phyloP scores from a whole-genome alignment of 2,329 filamentous ascomycete species.

The Penicillium olsonii region DNA sequence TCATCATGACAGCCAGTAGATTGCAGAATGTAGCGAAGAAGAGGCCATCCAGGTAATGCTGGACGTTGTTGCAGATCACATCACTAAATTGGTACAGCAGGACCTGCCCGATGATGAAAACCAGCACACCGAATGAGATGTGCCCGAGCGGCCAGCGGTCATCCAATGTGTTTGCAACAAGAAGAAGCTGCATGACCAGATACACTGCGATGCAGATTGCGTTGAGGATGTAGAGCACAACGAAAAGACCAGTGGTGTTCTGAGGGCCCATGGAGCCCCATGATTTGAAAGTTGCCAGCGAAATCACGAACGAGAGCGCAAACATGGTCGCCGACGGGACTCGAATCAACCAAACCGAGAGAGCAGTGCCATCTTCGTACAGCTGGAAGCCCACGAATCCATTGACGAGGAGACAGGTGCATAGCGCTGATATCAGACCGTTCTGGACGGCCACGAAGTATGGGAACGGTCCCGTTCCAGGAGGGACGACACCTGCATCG shows the following conservation, averaged over 20 bases:
- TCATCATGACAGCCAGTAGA: conserved; percentile 95
- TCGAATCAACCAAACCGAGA: conserved; percentile 91
- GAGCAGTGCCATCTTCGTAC: conserved; percentile 91
- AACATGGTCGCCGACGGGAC: conserved; percentile 79
- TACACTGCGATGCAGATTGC: conserved; percentile 85
- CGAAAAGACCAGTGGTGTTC: conserved; percentile 85
- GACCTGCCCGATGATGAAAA: conserved; percentile 90
- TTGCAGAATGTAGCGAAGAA: conserved; percentile 96
- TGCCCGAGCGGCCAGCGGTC: conserved; percentile 95
- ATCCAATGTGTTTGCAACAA: conserved; percentile 86
- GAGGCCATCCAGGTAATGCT: conserved; percentile 91
- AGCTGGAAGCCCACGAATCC: conserved; percentile 98
- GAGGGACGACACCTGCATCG: conserved; percentile 88
- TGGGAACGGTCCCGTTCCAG: conserved; percentile 75
- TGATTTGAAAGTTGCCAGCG: conserved; percentile 86
- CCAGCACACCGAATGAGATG: conserved; percentile 85
- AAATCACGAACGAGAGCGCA: conserved; percentile 80
- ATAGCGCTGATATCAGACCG: conserved; percentile 79
- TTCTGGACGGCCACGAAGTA: conserved; percentile 91
- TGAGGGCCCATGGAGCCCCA: conserved; percentile 84
- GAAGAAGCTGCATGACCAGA: conserved; percentile 79
- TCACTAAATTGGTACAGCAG: conserved; percentile 87
- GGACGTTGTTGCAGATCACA: conserved; percentile 77
- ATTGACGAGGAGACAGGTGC: conserved; percentile 90
- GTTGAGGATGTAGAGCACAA: conserved; percentile 89